A percentile compares a stretch with the other conserved stretches of the same genome.
Conservation (phyloP, 148 eudicot genomes). For the Rhododendron williamsianum region DNA sequence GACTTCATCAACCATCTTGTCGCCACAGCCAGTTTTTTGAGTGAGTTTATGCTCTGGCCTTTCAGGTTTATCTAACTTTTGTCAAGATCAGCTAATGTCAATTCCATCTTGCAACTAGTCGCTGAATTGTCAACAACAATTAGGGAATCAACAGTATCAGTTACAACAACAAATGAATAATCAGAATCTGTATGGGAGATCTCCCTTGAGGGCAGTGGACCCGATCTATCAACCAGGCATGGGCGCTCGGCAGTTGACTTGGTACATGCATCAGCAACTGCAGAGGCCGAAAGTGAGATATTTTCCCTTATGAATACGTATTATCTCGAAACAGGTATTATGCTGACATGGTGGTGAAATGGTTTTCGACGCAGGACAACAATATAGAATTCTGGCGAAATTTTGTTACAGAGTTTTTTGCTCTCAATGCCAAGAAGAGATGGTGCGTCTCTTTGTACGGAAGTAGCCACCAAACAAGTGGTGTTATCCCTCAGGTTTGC, state of each 20-base stretch:
- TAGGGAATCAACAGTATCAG: constrained; percentile 37
- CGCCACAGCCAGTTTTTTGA: constrained; percentile 56
- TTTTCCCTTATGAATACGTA: not conserved
- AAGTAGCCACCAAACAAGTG: constrained; percentile 33
- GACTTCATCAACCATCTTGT: constrained; percentile 54
- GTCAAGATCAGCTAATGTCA: constrained; percentile 40
- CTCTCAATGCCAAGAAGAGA: constrained; percentile 70
- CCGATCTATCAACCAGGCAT: constrained; percentile 44
- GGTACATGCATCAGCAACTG: constrained; percentile 54
- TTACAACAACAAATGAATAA: constrained; percentile 39
- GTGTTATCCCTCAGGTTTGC: constrained; percentile 61
- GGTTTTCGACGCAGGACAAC: constrained; percentile 38
- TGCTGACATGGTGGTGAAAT: not conserved
- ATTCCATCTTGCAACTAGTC: constrained; percentile 38
- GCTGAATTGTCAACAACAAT: constrained; percentile 44
- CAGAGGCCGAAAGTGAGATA: constrained; percentile 44
- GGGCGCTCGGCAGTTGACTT: constrained; percentile 50
- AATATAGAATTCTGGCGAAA: constrained; percentile 69
- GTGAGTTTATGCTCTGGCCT: constrained; percentile 43
- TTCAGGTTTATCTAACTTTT: constrained; percentile 24
- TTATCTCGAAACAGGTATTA: not conserved
- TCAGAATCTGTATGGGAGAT: constrained; percentile 36
- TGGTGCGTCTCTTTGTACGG: constrained; percentile 81
- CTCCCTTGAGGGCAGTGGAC: constrained; percentile 23
- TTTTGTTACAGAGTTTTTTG: constrained; percentile 58